Base-by-base conservation (phyloP, 2,329 filamentous ascomycete species). In the Alternaria dauci region DNA sequence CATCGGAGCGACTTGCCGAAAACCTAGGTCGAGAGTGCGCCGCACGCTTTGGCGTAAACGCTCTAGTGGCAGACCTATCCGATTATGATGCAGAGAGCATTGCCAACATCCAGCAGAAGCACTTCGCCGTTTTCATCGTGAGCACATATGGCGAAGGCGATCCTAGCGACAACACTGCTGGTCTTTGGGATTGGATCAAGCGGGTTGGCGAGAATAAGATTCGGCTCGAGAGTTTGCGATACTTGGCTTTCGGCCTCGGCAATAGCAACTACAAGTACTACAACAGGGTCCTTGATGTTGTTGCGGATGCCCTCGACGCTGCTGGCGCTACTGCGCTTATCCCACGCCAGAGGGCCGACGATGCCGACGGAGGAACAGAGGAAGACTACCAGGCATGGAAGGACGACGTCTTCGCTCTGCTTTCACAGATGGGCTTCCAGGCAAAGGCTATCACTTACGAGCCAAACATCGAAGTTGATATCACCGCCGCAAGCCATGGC, bases 201-300 rank as follows among this genome's bases (percentile, higher is more conserved):
- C 71, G 66, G n/a, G 55, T 73, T n/a, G 62, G 65, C 20, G 63
- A 72, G 8, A 55, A 67, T 6, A 55, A 61, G 3, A 61, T 51
- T 11, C 63, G 55, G 9, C 52, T 78, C n/a, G 44, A 61, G 5
- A 73, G 70, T 47, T 61, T 82, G 20, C 67, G 71, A 26, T 82
- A 81, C 58, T 51, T 77, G n/a, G 79, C 79, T 7, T 78, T 83
- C 44, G 81, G 81, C 11, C 74, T 82, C 42, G 81, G 81, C 7
- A 82, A 83, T 68, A 81, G 76, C 65, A 82, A 82, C 62, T 82
- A 83, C 75, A 81, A 81, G 64, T 76, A 81, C 69, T 82, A 80
- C 69, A 83, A 82, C 61, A 72, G 73, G 26, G 79, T 82, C 8
- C 70, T 81, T 11, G 75, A 81, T 55, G 72, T 73, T 11, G 71